Conservation (phyloP, 768 basidiomycete species). For the Lentinula sp. region DNA sequence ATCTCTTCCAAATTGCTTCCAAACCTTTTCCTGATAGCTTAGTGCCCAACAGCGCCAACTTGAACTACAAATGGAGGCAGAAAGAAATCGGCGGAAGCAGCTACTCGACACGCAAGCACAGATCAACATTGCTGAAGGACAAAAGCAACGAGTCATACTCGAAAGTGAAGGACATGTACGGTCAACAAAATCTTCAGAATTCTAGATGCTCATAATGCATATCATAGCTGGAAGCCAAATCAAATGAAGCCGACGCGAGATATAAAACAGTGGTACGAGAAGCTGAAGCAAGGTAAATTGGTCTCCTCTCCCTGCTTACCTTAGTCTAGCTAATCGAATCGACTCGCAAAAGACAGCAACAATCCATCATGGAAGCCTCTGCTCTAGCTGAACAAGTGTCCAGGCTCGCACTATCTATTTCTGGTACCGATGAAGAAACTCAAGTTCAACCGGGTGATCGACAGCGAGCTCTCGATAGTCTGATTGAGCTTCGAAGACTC, state of each 20-base stretch:
- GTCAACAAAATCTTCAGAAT: not conserved
- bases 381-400: conserved; percentile 46
- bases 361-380: conserved; percentile 36
- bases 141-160: conserved; percentile 49
- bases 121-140: conserved; percentile 53
- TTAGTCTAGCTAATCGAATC: conserved; percentile 1
- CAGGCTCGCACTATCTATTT: conserved; percentile 34
- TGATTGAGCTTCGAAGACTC: conserved; percentile 43
- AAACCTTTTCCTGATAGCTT: not conserved
- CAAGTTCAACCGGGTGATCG: conserved; percentile 27
- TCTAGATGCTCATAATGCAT: not conserved
- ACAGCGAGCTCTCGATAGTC: conserved; percentile 30
- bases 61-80: conserved; percentile 56
- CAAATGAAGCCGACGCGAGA: conserved; percentile 48
- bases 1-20: not conserved
- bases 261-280: conserved; percentile 46
- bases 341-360: conserved; percentile 26
- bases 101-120: conserved; percentile 52
- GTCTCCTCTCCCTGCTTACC: not conserved
- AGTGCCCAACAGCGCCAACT: conserved; percentile 38
- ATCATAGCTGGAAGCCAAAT: conserved; percentile 37
- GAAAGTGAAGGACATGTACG: conserved; percentile 48
- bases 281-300: conserved; percentile 37
- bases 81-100: conserved; percentile 49
- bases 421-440: conserved; percentile 17